Evolutionary conservation across 768 basidiomycete species (phyloP), one percentile per base, ranked within the genome.

Genomic region (Pleurotus salmoneostramineus): DNA sequence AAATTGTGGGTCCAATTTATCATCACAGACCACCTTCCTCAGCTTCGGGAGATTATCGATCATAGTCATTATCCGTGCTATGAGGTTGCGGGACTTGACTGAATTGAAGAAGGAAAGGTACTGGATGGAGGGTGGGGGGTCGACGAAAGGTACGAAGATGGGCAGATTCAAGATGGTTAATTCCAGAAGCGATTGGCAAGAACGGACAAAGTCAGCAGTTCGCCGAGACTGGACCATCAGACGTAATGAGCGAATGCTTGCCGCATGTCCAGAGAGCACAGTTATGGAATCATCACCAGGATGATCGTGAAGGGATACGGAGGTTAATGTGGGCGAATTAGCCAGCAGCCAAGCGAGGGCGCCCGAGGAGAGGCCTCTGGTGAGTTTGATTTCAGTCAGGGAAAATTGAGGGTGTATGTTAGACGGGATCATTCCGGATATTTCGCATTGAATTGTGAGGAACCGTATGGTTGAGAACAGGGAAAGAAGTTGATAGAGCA

Each of bases 281-380:
- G 61, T 40, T 42, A 69, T 57, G 33, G 67, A 57, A 3, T 56
- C 57, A 6, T 43, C 35, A 6, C 71, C 68, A 0, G 72, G 74
- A 1, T 56, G 48, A 51, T 76, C 75, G 7, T 70, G 68, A 11
- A 76, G 61, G 21, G 74, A 72, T 3, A 76, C 60, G 60, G 78
- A 71, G n/a, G 66, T 69, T 11, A 79, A 68, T 40, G 66, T 68
- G 11, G n/a, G 12, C 5, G 76, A 75, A 12, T 66, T 60, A 3
- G 69, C 64, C 2, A 80, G 67, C 4, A 79, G 64, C 77, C 77
- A 80, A 15, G 60, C 47, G 7, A 77, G 59, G 15, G 71, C 67
- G 0, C 58, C 36, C 12, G 33, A 5, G 3, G 62, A 64, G 0
- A 72, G 75, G 1, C 66, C 68, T 21, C 75, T 72, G 49, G 64